A percentile compares a stretch with the other conserved stretches of the same genome.
These are phyloP conservation scores for Citrus medica DNA, from an alignment of 345 rosid genomes.

Conservation along the genomic window DNA sequence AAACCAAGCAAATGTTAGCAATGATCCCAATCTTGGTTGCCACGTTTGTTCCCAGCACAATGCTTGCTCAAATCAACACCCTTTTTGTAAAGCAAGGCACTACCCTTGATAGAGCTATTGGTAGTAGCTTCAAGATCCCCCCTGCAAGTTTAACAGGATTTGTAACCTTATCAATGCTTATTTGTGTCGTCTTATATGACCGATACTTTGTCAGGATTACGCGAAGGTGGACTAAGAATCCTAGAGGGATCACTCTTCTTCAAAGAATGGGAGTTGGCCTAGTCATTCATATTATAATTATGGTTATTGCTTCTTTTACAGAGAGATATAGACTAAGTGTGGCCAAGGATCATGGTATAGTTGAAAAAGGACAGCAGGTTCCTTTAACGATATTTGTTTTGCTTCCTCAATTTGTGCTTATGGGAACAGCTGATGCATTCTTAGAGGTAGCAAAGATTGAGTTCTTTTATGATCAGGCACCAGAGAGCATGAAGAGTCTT, in stretches of 20 bases:
- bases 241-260: slow-evolving; percentile 75
- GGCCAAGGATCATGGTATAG: slow-evolving; percentile 48
- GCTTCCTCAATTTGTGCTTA: slow-evolving; percentile 76
- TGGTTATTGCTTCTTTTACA: slow-evolving; percentile 51
- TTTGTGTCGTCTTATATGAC: slow-evolving; percentile 60
- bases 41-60: slow-evolving; percentile 79
- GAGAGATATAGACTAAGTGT: slow-evolving; percentile 52
- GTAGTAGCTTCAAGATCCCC: slow-evolving; percentile 58
- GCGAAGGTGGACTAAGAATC: slow-evolving; percentile 52
- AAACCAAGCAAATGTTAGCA: slow-evolving; percentile 86
- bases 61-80: slow-evolving; percentile 72
- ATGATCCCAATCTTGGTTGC: slow-evolving; percentile 74
- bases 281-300: slow-evolving; percentile 52
- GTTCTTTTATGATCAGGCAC: slow-evolving; percentile 93
- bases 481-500: slow-evolving; percentile 88
- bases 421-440: slow-evolving; percentile 80
- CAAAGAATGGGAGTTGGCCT: slow-evolving; percentile 78
- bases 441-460: slow-evolving; percentile 77
- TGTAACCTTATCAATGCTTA: slow-evolving; percentile 61
- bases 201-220: slow-evolving; percentile 40
- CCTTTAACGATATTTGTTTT: slow-evolving; percentile 60
- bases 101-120: slow-evolving; percentile 58
- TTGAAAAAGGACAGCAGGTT: slow-evolving; percentile 48
- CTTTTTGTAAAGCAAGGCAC: slow-evolving; percentile 93
- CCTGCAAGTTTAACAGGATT: slow-evolving; percentile 64